Evolutionary conservation across 2,329 filamentous ascomycete species (phyloP), one percentile per base, ranked within the genome.

Genomic region (Colletotrichum musae): DNA sequence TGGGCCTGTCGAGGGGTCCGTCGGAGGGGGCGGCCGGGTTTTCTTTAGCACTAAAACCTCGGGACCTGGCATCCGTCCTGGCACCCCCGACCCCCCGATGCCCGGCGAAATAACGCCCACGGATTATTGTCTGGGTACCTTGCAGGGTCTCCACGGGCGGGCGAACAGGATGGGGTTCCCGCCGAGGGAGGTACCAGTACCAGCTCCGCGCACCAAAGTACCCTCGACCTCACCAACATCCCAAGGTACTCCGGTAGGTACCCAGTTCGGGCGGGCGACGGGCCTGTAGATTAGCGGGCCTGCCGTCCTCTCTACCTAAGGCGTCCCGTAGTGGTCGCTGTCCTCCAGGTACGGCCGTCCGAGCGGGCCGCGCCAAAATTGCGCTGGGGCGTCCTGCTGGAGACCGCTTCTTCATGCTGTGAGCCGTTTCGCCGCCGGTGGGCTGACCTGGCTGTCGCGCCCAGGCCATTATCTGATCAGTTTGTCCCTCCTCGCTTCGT

Each of bases 271-370:
- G 57, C 57, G 58, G 54, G 64, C 63, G 68, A 58, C 68, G 64
- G 68, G 64, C 64, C 68, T 70, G 64, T 63, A 70, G 68, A 67
- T 70, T 70, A 70, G 67, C 56, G 66, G 66, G 59, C 51, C 45
- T 32, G 56, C 61, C 65, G 62, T 59, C 53, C 51, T 41, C 18
- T 5, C 32, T 9, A 18, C 18, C 18, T 18, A 18, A 36, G 32
- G 32, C 9, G 32, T 36, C 32, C 32, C 21, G 21, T 24, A 24
- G 21, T 24, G 21, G 21, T 24, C 21, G 21, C 21, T 24, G 21
- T 24, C 21, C 21, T 24, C 21, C 21, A 24, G 21, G 21, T 24
- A 24, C 15, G 32, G 28, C 66, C 48, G 62, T 68, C 51, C 21
- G 64, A 45, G 57, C 67, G 68, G 64, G 64, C 68, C 58, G 68